A percentile compares a stretch with the other conserved stretches of the same genome.
Conservation (phyloP, 176 grass and related monocot species). For the Musa troglodytarum region DNA sequence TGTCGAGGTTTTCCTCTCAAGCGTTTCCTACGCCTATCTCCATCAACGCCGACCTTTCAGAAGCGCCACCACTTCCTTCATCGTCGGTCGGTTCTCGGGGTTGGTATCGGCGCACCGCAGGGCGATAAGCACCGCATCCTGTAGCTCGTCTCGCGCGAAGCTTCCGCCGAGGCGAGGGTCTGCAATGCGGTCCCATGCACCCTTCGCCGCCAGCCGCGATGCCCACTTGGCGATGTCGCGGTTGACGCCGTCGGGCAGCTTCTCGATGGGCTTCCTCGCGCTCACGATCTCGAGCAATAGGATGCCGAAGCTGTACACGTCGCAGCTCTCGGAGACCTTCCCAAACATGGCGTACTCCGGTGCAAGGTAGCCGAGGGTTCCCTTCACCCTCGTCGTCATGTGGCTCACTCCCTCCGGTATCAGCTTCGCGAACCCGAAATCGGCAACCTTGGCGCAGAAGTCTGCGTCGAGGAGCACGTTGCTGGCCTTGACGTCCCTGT, state of each 20-base stretch:
- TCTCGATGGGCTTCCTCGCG: conserved; percentile 47
- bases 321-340: too few relatives aligned
- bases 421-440: conserved; percentile 72
- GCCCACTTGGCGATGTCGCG: too few relatives aligned
- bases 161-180: too few relatives aligned
- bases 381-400: conserved; percentile 9
- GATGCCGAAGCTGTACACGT: too few relatives aligned
- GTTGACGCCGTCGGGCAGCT: conserved; percentile 3
- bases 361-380: too few relatives aligned
- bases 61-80: conserved; percentile 49
- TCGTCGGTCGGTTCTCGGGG: conserved; percentile 31
- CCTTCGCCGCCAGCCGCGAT: too few relatives aligned
- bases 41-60: conserved; percentile 30
- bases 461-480: conserved; percentile 27
- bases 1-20: too few relatives aligned
- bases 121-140: conserved; percentile 4
- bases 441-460: conserved; percentile 54
- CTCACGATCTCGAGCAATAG: conserved; percentile 61
- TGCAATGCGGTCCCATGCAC: too few relatives aligned
- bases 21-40: not conserved
- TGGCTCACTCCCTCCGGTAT: conserved; percentile 59
- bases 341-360: too few relatives aligned
- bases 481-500: conserved; percentile 35
- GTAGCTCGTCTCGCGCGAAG: too few relatives aligned
- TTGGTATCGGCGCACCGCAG: conserved; percentile 41